A percentile compares a stretch with the other conserved stretches of the same genome.
Evolutionary conservation across 1,284 basidiomycete species (phyloP).

Genomic region (Sphagnurus paluster): DNA sequence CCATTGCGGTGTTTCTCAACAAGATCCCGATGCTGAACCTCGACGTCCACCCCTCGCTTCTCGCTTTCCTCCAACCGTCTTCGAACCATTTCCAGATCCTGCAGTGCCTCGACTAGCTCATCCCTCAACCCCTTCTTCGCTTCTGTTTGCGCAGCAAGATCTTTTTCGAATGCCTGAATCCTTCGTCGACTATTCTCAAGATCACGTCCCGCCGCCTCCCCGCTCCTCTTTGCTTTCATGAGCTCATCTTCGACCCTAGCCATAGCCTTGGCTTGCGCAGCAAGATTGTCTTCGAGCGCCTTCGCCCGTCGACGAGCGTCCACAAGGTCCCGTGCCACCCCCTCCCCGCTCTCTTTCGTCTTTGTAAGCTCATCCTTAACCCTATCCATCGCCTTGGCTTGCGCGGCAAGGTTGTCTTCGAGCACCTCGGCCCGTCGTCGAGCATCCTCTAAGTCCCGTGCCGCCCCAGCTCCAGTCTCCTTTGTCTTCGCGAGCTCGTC

Average conservation of each 20-base stretch:
- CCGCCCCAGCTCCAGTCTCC: no score
- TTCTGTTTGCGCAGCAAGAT: not conserved
- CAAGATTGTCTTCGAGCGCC: no score
- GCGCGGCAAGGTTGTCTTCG: no score
- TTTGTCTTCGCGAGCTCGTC: no score
- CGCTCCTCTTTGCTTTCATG: not conserved
- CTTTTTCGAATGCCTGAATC: slow-evolving; percentile 1
- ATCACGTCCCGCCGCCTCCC: not conserved
- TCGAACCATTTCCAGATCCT: not conserved
- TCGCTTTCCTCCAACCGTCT: slow-evolving; percentile 4
- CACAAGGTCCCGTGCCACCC: no score
- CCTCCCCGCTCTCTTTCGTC: no score
- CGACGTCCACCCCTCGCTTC: slow-evolving; percentile 1
- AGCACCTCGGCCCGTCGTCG: no score
- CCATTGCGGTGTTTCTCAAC: not conserved
- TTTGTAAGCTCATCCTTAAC: no score
- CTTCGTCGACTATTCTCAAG: not conserved
- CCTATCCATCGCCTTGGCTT: not conserved
- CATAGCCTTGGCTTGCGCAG: not conserved
- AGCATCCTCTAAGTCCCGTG: no score
- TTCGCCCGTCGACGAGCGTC: no score
- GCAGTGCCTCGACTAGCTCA: not conserved
- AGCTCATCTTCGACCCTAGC: not conserved
- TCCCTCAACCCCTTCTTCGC: not conserved
- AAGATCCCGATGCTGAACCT: slow-evolving; percentile 1